Conservation (phyloP, 2,329 filamentous ascomycete species). For the Aspergillus candidus region DNA sequence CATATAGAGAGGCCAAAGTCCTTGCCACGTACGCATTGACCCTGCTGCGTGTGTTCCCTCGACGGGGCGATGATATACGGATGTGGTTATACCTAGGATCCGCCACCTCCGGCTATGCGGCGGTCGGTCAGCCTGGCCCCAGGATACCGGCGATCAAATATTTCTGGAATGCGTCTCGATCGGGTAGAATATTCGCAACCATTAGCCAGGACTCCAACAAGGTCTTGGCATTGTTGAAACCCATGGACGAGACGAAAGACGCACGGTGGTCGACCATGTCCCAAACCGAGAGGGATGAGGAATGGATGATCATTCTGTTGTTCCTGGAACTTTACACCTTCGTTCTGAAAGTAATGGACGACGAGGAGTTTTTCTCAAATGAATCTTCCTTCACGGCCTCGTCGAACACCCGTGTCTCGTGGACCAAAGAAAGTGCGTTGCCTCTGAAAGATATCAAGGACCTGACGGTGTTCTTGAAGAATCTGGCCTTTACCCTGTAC, state of each 20-base stretch:
- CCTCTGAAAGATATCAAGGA: slow-evolving; percentile 63
- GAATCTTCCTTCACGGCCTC: slow-evolving; percentile 42
- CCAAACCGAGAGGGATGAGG: slow-evolving; percentile 49
- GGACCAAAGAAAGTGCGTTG: slow-evolving; percentile 61
- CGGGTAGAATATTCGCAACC: slow-evolving; percentile 52
- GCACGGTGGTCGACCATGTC: slow-evolving; percentile 15
- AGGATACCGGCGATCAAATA: slow-evolving; percentile 67
- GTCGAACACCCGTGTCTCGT: slow-evolving; percentile 47
- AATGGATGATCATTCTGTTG: slow-evolving; percentile 84
- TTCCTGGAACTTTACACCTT: slow-evolving; percentile 95
- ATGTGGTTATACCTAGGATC: slow-evolving; percentile 88
- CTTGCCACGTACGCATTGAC: slow-evolving; percentile 83
- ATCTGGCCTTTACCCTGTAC: slow-evolving; percentile 81
- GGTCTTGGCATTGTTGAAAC: slow-evolving; percentile 53
- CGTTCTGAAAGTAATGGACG: slow-evolving; percentile 84
- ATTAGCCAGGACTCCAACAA: slow-evolving; percentile 53
- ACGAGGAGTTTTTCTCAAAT: slow-evolving; percentile 83
- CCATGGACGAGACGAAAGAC: slow-evolving; percentile 38
- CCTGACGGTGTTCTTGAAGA: slow-evolving; percentile 80
- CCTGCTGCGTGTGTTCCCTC: slow-evolving; percentile 76
- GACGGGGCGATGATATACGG: slow-evolving; percentile 76
- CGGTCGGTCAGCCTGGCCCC: slow-evolving; percentile 22
- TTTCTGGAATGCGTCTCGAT: slow-evolving; percentile 67
- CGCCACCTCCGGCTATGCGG: slow-evolving; percentile 39
- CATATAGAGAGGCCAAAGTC: slow-evolving; percentile 59